A percentile compares a stretch with the other conserved stretches of the same genome.
Conservation (phyloP, 768 basidiomycete genomes). For the Lactarius evosmus region DNA sequence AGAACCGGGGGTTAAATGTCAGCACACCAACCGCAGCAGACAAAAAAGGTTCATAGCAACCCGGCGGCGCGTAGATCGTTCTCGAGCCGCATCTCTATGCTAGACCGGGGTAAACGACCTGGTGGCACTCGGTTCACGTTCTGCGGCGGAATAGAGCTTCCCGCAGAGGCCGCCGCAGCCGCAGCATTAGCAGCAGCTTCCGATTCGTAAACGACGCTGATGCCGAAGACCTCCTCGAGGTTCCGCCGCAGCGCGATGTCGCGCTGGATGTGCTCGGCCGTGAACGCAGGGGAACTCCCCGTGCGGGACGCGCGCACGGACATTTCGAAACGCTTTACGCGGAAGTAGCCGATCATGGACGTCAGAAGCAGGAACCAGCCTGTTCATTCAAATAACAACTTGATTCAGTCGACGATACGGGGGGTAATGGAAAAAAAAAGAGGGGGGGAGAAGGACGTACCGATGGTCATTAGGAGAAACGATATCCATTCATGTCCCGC, state of each 20-base stretch:
- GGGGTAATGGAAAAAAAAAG: not conserved
- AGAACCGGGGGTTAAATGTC: not conserved
- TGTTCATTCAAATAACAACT: constrained; percentile 29
- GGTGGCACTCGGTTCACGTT: not conserved
- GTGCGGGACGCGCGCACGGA: constrained; percentile 50
- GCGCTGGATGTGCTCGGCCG: constrained; percentile 20
- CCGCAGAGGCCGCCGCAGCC: not conserved
- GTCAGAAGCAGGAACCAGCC: constrained; percentile 92
- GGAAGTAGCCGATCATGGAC: constrained; percentile 77
- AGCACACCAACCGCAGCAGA: not conserved
- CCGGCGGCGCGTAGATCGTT: constrained; percentile 26
- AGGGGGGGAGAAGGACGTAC: constrained; percentile 40
- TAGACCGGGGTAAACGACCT: not conserved
- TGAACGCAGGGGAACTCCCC: not conserved
- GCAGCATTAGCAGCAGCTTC: not conserved
- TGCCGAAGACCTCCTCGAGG: constrained; percentile 25
- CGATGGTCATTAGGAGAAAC: constrained; percentile 88
- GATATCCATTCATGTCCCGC: constrained; percentile 84
- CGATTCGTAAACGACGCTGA: constrained; percentile 14
- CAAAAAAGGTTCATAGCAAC: constrained; percentile 9
- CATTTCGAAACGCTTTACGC: constrained; percentile 80
- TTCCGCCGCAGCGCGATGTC: constrained; percentile 19
- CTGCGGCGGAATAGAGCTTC: not conserved
- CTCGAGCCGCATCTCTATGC: constrained; percentile 22
- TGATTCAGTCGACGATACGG: not conserved